phyloP scores from a whole-genome alignment of 768 basidiomycete genomes.

The Tylopilus sp. region DNA sequence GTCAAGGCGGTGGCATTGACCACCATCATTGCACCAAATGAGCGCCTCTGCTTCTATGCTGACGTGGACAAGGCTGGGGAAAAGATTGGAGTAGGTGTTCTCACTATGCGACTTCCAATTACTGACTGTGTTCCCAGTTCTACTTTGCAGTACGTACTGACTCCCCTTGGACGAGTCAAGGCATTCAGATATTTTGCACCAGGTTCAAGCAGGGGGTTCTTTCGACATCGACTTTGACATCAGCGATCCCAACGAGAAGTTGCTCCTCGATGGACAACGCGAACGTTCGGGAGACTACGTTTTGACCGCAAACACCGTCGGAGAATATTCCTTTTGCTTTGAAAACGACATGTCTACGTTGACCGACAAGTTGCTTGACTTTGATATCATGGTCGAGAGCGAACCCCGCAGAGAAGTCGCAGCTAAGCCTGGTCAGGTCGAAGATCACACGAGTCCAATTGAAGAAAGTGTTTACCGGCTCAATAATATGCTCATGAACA shows the following conservation, averaged over 20 bases:
- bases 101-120: background rate
- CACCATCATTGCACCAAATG: slow-evolving; percentile 73
- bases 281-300: slow-evolving; percentile 98
- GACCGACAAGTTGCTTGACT: slow-evolving; percentile 91
- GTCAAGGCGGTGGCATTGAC: slow-evolving; percentile 67
- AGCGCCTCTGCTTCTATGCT: slow-evolving; percentile 89
- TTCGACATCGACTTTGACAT: slow-evolving; percentile 96
- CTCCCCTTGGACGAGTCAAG: background rate
- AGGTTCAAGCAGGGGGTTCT: slow-evolving; percentile 96
- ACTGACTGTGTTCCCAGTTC: slow-evolving; percentile 51
- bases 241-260: slow-evolving; percentile 85
- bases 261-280: slow-evolving; percentile 81
- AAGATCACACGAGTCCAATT: slow-evolving; percentile 88
- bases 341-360: slow-evolving; percentile 96
- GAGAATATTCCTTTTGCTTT: slow-evolving; percentile 95
- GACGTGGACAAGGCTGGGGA: slow-evolving; percentile 95
- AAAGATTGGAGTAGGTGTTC: slow-evolving; percentile 74
- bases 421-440: slow-evolving; percentile 81
- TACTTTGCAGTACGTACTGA: slow-evolving; percentile 82
- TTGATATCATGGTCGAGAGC: slow-evolving; percentile 98
- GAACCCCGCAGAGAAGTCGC: slow-evolving; percentile 90
- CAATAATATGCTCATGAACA: slow-evolving; percentile 80
- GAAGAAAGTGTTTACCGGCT: slow-evolving; percentile 96
- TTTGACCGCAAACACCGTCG: slow-evolving; percentile 87
- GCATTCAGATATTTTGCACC: background rate